phyloP scores from a whole-genome alignment of 1,284 basidiomycete genomes.

The Ustilago sp. region DNA sequence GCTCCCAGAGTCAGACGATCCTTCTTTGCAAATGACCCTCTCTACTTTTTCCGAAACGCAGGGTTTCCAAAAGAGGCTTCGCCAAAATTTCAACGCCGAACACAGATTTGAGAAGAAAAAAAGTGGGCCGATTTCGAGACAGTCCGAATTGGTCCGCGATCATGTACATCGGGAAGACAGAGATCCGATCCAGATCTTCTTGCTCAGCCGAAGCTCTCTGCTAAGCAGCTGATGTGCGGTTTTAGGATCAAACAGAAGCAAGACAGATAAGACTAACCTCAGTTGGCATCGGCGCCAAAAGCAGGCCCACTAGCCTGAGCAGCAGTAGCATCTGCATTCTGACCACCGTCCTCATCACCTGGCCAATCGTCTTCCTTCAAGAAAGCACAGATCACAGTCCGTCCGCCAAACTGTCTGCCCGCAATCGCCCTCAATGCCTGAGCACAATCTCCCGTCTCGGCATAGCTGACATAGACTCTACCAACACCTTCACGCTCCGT shows the following conservation, averaged over 20 bases:
- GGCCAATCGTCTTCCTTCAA: conserved; percentile 67
- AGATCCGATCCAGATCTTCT: no score
- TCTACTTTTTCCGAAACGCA: not conserved
- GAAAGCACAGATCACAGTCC: conserved; percentile 78
- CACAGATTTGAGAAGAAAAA: conserved; percentile 1
- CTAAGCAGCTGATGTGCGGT: not conserved
- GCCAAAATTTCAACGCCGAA: not conserved
- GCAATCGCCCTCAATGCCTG: conserved; percentile 84
- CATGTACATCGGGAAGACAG: not conserved
- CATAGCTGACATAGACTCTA: conserved; percentile 90
- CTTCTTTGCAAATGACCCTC: not conserved
- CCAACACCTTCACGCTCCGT: conserved; percentile 92
- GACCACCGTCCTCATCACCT: conserved; percentile 59
- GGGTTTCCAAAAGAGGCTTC: not conserved
- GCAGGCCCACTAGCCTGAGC: conserved; percentile 52
- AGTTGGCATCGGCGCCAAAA: conserved; percentile 25
- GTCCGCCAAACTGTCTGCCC: conserved; percentile 88
- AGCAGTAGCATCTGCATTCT: conserved; percentile 54
- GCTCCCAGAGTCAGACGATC: conserved; percentile 1
- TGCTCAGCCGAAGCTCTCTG: not conserved
- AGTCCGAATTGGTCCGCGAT: conserved; percentile 9
- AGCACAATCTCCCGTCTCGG: conserved; percentile 75
- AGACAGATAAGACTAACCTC: not conserved
- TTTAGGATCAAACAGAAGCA: not conserved
- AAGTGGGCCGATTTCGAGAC: conserved; percentile 9